phyloP scores from a whole-genome alignment of 2,329 filamentous ascomycete species.

The Xylariaceae sp. region DNA sequence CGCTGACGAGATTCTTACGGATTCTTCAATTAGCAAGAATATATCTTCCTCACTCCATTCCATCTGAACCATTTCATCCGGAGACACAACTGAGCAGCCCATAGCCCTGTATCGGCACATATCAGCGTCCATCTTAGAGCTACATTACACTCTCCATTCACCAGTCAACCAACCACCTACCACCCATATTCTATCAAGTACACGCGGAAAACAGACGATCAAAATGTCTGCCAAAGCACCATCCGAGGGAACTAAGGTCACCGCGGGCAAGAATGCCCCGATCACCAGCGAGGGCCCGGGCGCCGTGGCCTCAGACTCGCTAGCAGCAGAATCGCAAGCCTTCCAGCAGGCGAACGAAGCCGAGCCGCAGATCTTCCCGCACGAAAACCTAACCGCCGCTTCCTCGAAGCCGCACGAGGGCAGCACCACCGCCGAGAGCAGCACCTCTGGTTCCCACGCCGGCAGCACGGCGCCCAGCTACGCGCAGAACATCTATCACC shows the following conservation, averaged over 20 bases:
- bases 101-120: too few species aligned
- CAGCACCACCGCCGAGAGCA: constrained; percentile 4
- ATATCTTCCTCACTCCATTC: background rate
- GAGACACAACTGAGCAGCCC: background rate
- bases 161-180: background rate
- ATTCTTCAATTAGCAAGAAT: background rate
- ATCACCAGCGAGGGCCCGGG: constrained; percentile 64
- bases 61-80: background rate
- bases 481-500: constrained; percentile 39
- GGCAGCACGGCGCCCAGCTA: constrained; percentile 44
- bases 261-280: constrained; percentile 51
- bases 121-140: too few species aligned
- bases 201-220: constrained; percentile 1
- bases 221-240: constrained; percentile 33
- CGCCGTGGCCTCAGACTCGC: constrained; percentile 66
- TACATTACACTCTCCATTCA: background rate
- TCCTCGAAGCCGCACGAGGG: constrained; percentile 17
- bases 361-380: constrained; percentile 51
- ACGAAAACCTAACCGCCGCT: constrained; percentile 37
- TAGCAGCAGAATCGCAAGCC: constrained; percentile 69
- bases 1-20: background rate
- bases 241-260: constrained; percentile 46
- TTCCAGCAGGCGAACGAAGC: constrained; percentile 60
- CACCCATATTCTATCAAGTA: constrained; percentile 11
- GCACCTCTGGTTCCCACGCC: constrained; percentile 47